These are phyloP conservation scores for Parachlorella kessleri DNA, from an alignment of 139 green algal genomes.

Conservation along the genomic window DNA sequence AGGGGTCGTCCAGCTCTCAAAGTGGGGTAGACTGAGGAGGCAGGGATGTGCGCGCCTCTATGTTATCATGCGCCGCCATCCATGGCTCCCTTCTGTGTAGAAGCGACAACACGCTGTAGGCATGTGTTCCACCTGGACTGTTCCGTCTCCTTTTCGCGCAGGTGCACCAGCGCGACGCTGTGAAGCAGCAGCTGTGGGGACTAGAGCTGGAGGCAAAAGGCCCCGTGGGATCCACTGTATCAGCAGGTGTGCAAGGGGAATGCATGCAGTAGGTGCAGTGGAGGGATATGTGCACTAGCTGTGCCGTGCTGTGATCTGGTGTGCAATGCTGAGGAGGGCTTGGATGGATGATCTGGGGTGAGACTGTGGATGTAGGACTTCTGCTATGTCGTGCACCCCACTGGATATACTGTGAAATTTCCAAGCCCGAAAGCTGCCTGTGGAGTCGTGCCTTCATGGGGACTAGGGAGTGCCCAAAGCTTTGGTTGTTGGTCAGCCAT, in stretches of 20 bases:
- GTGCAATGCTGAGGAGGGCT: no score
- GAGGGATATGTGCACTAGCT: no score
- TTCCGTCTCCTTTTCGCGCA: background rate
- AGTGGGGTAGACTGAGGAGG: no score
- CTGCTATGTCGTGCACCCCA: background rate
- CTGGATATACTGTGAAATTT: background rate
- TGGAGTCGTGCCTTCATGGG: no score
- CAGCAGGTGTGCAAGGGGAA: conserved; percentile 11
- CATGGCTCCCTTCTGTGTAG: background rate
- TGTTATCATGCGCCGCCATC: background rate
- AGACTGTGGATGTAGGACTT: background rate
- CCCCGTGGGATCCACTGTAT: conserved; percentile 39
- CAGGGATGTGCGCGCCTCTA: background rate
- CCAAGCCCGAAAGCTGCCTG: no score
- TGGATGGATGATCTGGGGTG: background rate
- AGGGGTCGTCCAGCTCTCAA: no score
- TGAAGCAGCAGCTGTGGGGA: conserved; percentile 74
- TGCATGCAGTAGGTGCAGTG: no score
- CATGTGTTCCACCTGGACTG: background rate
- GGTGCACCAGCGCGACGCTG: conserved; percentile 57
- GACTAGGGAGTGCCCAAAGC: no score
- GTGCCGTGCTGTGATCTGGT: no score
- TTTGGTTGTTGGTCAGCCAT: no score
- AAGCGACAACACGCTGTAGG: background rate
- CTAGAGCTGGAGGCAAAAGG: conserved; percentile 48